Evolutionary conservation across 768 basidiomycete genomes (phyloP).

Genomic region (Rhizopogon roseolus): DNA sequence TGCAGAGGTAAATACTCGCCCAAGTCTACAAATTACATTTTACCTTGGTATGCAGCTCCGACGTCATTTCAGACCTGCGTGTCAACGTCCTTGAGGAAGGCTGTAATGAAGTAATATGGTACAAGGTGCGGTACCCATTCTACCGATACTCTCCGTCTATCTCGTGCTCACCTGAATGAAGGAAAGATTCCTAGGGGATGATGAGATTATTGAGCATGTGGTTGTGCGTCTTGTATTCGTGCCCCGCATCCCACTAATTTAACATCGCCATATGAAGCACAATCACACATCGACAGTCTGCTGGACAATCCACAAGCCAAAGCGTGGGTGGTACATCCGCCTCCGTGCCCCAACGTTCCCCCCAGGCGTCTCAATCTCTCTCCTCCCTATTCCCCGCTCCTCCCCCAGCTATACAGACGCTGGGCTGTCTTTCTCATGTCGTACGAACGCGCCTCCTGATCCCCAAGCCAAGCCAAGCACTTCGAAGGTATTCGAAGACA

Average conservation of each 20-base stretch:
- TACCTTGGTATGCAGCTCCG: slow-evolving; percentile 45
- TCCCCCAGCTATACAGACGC: slow-evolving; percentile 48
- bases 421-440: slow-evolving; percentile 46
- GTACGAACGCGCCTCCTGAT: slow-evolving; percentile 35
- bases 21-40: background rate
- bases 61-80: slow-evolving; percentile 67
- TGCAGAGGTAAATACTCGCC: slow-evolving; percentile 21
- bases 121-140: slow-evolving; percentile 47
- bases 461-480: slow-evolving; percentile 12
- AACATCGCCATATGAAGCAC: slow-evolving; percentile 37
- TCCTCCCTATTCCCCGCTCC: slow-evolving; percentile 43
- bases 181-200: slow-evolving; percentile 71
- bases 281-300: slow-evolving; percentile 58
- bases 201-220: slow-evolving; percentile 72
- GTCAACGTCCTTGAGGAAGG: slow-evolving; percentile 59
- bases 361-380: slow-evolving; percentile 50
- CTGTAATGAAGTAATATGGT: slow-evolving; percentile 61
- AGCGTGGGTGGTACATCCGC: slow-evolving; percentile 82
- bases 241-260: background rate
- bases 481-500: slow-evolving; percentile 22
- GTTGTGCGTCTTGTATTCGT: slow-evolving; percentile 42
- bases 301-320: slow-evolving; percentile 78
- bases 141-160: background rate
- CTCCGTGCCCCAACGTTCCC: slow-evolving; percentile 69
- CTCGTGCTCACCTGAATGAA: slow-evolving; percentile 26